These are phyloP conservation scores for Diphasiastrum complanatum DNA, from an alignment of 83 land plant genomes.

Conservation along the genomic window DNA sequence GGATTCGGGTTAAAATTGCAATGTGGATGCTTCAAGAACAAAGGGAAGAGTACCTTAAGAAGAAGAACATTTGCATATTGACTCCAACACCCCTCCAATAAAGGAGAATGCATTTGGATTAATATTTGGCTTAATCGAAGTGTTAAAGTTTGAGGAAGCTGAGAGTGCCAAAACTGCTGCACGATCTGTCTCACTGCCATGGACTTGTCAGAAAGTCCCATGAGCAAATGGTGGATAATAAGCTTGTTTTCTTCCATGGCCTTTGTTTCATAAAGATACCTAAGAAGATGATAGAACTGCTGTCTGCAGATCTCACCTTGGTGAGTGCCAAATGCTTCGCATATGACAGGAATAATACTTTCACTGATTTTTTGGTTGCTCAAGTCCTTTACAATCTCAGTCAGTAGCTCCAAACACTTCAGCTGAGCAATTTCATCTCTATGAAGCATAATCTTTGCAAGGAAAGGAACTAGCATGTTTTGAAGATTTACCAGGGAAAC, in stretches of 20 bases:
- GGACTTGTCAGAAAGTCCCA: slow-evolving; percentile 34
- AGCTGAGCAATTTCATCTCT: slow-evolving; percentile 44
- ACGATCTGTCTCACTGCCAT: slow-evolving; percentile 23
- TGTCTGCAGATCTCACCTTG: slow-evolving; percentile 36
- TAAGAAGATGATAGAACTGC: slow-evolving; percentile 33
- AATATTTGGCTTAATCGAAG: slow-evolving; percentile 34
- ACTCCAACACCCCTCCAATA: slow-evolving; percentile 34
- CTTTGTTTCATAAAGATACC: slow-evolving; percentile 26
- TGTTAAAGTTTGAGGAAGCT: slow-evolving; percentile 25
- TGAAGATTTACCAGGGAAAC: slow-evolving; percentile 20
- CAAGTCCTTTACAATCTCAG: slow-evolving; percentile 34
- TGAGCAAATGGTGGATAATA: slow-evolving; percentile 24
- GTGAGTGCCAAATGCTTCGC: slow-evolving; percentile 34
- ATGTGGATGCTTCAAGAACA: neutral
- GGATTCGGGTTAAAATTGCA: slow-evolving; percentile 7
- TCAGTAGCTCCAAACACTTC: slow-evolving; percentile 35
- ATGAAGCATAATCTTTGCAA: slow-evolving; percentile 35
- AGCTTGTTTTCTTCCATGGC: slow-evolving; percentile 20
- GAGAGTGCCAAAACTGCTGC: slow-evolving; percentile 38
- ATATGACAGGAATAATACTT: slow-evolving; percentile 31
- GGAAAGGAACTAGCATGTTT: slow-evolving; percentile 29
- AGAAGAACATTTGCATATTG: slow-evolving; percentile 31
- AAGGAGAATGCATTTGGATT: slow-evolving; percentile 32
- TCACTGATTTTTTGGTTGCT: slow-evolving; percentile 22
- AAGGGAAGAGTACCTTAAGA: slow-evolving; percentile 30